Base-by-base conservation (phyloP, 441 rosid species). In the Corymbia calophylla region DNA sequence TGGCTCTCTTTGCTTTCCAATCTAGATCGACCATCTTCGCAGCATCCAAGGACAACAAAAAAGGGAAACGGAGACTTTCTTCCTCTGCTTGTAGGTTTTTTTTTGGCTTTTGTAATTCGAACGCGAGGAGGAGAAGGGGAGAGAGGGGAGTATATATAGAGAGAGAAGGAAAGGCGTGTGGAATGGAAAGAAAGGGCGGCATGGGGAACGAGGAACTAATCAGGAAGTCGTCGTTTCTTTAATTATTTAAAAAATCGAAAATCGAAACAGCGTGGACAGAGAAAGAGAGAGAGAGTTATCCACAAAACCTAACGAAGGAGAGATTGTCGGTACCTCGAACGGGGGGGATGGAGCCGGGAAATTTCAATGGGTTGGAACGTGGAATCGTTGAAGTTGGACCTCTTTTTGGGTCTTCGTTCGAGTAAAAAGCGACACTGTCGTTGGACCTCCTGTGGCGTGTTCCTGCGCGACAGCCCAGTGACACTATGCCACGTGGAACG, bases 11-110 rank as follows among this genome's bases (percentile, higher is more conserved):
- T 55, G 95, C 94, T 89, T 94, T 94, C 90, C 98, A 97, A 86
- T 95, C 96, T 84, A 95, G 88, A 94, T 96, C 99, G 25, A 97
- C 95, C 99, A 97, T 97, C 88, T 89, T 91, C 44, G 7, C 6
- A 27, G 25, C 7, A 29, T 73, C 27, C 23, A 86, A 39, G 44
- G 44, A 53, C 64, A 49, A 53, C 15, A 14, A 21, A 21, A 53
- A 55, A 32, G 10, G 84, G 51, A 6, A 39, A 73, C 51, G 9
- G 6, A 58, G 0, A 49, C 21, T 47, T 73, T 44, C 84, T 35
- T 0, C 49, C 27, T 73, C 81, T 31, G 9, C 87, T 56, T 17
- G 4, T 85, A 21, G 62, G 87, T 55, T 44, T 29, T 55, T 66
- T 29, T 6, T 44, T 77, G n/a, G 15, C n/a, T 10, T 56, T 58